Evolutionary conservation across 371 early-diverging fungal genomes (phyloP).

Genomic region (Lichtheimia ramosa): DNA sequence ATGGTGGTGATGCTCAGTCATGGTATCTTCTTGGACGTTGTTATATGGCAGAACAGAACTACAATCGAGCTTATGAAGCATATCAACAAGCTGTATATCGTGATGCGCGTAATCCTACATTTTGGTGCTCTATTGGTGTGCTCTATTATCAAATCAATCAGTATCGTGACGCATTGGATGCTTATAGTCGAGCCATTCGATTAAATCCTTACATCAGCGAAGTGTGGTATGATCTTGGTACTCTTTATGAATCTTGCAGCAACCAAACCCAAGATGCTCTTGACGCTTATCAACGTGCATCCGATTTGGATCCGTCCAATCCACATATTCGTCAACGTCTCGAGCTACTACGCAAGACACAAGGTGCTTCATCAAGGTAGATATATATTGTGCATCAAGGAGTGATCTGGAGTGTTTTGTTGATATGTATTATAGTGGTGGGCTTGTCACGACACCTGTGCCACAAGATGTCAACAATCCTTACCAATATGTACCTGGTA

Average conservation of each 20-base stretch:
- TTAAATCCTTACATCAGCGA: conserved; percentile 93
- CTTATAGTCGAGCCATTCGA: conserved; percentile 93
- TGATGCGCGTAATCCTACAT: conserved; percentile 92
- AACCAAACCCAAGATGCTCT: conserved; percentile 95
- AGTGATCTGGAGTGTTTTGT: too few species aligned
- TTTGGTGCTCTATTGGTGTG: conserved; percentile 99
- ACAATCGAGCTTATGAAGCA: conserved; percentile 94
- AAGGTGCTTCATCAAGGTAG: conserved; percentile 5
- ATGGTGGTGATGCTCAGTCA: conserved; percentile 88
- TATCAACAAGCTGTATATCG: conserved; percentile 97
- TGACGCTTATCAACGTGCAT: conserved; percentile 94
- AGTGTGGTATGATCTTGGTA: conserved; percentile 96
- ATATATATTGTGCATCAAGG: neutral
- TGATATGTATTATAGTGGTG: neutral
- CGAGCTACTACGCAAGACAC: conserved; percentile 36
- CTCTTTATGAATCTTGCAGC: conserved; percentile 96
- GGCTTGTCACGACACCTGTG: conserved; percentile 40
- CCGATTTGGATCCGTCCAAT: conserved; percentile 82
- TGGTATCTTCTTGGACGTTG: conserved; percentile 96
- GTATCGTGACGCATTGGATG: conserved; percentile 95
- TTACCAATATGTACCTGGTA: conserved; percentile 33
- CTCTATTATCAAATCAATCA: conserved; percentile 96
- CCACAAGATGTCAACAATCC: conserved; percentile 63
- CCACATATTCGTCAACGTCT: conserved; percentile 82
- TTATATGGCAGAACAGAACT: conserved; percentile 94